Percentiles rank a stretch among this genome's conserved stretches.
These are phyloP conservation scores for Candida chauliodis DNA, from an alignment of 805 yeast species.

Conservation along the genomic window DNA sequence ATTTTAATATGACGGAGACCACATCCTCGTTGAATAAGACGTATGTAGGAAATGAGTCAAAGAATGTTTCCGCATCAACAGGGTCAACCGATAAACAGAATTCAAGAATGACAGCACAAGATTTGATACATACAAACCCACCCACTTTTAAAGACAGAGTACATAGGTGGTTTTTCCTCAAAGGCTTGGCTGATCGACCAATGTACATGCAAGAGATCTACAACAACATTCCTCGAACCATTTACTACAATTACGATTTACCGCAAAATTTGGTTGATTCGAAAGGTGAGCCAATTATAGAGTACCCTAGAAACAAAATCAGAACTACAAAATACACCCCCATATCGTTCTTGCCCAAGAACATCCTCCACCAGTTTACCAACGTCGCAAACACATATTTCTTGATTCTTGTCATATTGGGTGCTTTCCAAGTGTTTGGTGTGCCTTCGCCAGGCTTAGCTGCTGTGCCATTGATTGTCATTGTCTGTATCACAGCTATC, in stretches of 20 bases:
- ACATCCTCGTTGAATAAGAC: conserved; percentile 1
- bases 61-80: conserved; percentile 4
- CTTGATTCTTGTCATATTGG: conserved; percentile 51
- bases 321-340: conserved; percentile 65
- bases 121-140: conserved; percentile 16
- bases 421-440: conserved; percentile 67
- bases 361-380: conserved; percentile 50
- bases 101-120: conserved; percentile 13
- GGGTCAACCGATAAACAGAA: conserved; percentile 1
- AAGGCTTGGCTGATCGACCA: conserved; percentile 29
- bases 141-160: conserved; percentile 20
- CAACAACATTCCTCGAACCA: conserved; percentile 35
- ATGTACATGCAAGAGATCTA: conserved; percentile 35
- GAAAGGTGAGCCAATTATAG: conserved; percentile 28
- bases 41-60: conserved; percentile 5
- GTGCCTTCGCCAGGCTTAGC: conserved; percentile 69
- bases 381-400: conserved; percentile 62
- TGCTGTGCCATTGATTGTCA: conserved; percentile 78
- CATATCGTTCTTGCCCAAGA: conserved; percentile 53
- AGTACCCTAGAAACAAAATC: conserved; percentile 53
- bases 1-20: not conserved
- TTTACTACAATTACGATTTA: conserved; percentile 48
- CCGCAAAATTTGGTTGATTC: conserved; percentile 40
- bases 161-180: conserved; percentile 17
- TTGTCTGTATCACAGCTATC: conserved; percentile 68